Base-by-base conservation (phyloP, 768 basidiomycete genomes). In the Tylopilus felleus region DNA sequence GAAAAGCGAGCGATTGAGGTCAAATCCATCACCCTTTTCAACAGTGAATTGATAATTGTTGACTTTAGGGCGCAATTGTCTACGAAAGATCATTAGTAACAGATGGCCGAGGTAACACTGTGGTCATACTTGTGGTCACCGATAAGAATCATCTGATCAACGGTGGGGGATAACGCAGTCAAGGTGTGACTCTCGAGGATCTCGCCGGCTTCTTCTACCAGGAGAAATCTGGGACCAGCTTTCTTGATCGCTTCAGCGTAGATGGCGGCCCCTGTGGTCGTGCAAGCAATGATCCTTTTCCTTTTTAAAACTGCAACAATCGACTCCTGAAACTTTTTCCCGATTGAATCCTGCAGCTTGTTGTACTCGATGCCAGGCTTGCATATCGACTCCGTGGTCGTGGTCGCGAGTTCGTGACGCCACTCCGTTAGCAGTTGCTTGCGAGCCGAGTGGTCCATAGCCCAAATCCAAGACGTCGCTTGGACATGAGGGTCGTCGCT, bases 191-290 rank as follows among this genome's bases (percentile, higher is more conserved):
- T 83, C 64, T 88, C 84, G 13, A 88, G 60, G 36, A 88, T 87
- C 59, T 88, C 86, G 5, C 86, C 86, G 0, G 86, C 86, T 66
- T 88, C 86, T 63, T 88, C 86, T 1, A 88, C 83, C 1, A 88
- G 69, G 88, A 66, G 0, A 88, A 75, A 13, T 77, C 72, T 0
- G 83, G 81, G 6, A 73, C 75, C 21, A 88, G 77, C 29, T 71
- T 27, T 27, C 25, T 27, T 27, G 25, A 27, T 27, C 25, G 25
- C 71, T 4, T 72, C 67, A 0, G 70, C 67, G 57, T 84, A 85
- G 62, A 81, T 88, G 0, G 86, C 86, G 0, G 86, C 86, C 2
- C 75, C 85, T 0, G 86, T 86, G 0, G 86, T 88, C 1, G 86
- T 88, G 52, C 85, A 87, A 0, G 78, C 86, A 6, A 88, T 82